Evolutionary conservation across 495 filamentous ascomycete species (phyloP).

Genomic region (Hyaloscypha variabilis): DNA sequence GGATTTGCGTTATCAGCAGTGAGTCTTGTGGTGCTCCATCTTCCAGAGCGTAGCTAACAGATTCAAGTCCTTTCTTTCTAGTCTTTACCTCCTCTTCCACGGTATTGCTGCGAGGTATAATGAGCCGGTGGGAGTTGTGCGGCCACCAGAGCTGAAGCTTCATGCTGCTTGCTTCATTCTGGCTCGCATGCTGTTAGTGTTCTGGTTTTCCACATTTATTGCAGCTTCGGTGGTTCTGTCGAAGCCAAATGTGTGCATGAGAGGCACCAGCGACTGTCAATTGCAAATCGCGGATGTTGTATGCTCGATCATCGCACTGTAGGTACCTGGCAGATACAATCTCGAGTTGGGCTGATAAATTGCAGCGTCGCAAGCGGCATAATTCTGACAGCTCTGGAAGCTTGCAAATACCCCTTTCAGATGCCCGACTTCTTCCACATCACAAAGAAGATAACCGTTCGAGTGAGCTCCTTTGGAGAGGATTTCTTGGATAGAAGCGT

Average conservation of each 20-base stretch:
- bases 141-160: slow-evolving; percentile 15
- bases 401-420: slow-evolving; percentile 25
- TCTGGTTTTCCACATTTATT: slow-evolving; percentile 23
- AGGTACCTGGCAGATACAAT: neutral
- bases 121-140: slow-evolving; percentile 15
- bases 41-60: neutral
- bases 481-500: slow-evolving; percentile 20
- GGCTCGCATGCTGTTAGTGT: slow-evolving; percentile 16
- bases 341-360: neutral
- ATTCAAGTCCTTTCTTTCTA: slow-evolving; percentile 20
- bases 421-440: slow-evolving; percentile 14
- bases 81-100: slow-evolving; percentile 23
- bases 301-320: slow-evolving; percentile 20
- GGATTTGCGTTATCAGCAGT: slow-evolving; percentile 18
- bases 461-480: slow-evolving; percentile 23
- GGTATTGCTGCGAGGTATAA: slow-evolving; percentile 14
- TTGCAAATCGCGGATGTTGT: slow-evolving; percentile 22
- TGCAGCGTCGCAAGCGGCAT: slow-evolving; percentile 19
- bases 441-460: slow-evolving; percentile 10
- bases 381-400: slow-evolving; percentile 23
- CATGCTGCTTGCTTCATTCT: slow-evolving; percentile 25
- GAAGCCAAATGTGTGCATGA: slow-evolving; percentile 10
- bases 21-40: neutral
- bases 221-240: slow-evolving; percentile 14
- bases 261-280: slow-evolving; percentile 8